Percentiles rank a stretch among this genome's conserved stretches.
Evolutionary conservation across 345 rosid species (phyloP).

Genomic region (Sonneratia alba): DNA sequence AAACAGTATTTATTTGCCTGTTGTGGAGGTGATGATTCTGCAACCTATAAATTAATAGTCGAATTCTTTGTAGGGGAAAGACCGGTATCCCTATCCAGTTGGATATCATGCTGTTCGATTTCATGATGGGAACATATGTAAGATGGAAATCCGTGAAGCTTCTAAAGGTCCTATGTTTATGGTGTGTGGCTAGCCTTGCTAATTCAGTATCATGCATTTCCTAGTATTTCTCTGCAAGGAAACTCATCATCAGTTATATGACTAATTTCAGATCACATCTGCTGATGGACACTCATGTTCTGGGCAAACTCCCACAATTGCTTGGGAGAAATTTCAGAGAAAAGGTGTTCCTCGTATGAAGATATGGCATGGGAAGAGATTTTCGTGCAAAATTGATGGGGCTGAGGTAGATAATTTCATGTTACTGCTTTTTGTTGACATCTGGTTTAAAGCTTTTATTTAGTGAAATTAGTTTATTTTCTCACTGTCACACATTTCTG

Average conservation of each 20-base stretch:
- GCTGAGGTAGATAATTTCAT: slow-evolving; percentile 36
- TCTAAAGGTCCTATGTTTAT: slow-evolving; percentile 70
- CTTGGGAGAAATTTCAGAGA: slow-evolving; percentile 82
- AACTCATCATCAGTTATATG: neutral
- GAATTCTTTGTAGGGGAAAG: slow-evolving; percentile 55
- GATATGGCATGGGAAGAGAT: slow-evolving; percentile 73
- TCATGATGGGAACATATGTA: slow-evolving; percentile 44
- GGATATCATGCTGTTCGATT: slow-evolving; percentile 67
- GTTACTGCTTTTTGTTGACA: neutral
- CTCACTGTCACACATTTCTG: neutral
- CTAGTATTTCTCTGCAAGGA: neutral
- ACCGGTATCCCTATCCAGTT: slow-evolving; percentile 86
- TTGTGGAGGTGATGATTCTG: neutral
- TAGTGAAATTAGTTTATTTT: neutral
- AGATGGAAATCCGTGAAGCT: slow-evolving; percentile 69
- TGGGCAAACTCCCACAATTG: slow-evolving; percentile 74
- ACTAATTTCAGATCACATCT: slow-evolving; percentile 48
- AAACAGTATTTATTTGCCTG: neutral
- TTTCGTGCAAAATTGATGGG: slow-evolving; percentile 65
- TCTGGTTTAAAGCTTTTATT: neutral
- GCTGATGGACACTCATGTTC: slow-evolving; percentile 47
- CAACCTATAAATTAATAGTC: neutral
- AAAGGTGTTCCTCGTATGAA: slow-evolving; percentile 35
- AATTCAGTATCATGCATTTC: neutral
- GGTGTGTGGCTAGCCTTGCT: slow-evolving; percentile 28